These are phyloP conservation scores for Mytilinidion resinicola DNA, from an alignment of 495 filamentous ascomycete genomes.

Conservation along the genomic window DNA sequence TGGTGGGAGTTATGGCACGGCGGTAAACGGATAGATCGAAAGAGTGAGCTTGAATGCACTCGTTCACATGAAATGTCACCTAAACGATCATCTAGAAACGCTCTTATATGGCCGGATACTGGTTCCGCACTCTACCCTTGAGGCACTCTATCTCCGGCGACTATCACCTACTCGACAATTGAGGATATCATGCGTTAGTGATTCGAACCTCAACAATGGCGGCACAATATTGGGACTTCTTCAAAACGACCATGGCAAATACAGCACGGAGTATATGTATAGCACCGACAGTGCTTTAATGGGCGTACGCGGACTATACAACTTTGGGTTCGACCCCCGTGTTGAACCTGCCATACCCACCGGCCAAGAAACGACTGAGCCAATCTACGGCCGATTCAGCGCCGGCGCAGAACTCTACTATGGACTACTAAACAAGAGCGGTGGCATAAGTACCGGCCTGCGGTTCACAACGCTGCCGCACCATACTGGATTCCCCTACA, in stretches of 20 bases:
- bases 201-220: constrained; percentile 63
- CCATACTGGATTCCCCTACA: constrained; percentile 80
- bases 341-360: constrained; percentile 20
- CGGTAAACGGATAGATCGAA: constrained; percentile 40
- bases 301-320: constrained; percentile 83
- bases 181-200: constrained; percentile 75
- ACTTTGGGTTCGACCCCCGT: constrained; percentile 79
- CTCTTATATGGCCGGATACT: constrained; percentile 87
- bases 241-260: constrained; percentile 83
- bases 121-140: constrained; percentile 73
- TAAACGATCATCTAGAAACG: constrained; percentile 42
- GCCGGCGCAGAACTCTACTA: constrained; percentile 91
- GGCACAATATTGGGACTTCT: constrained; percentile 71
- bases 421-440: constrained; percentile 81
- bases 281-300: constrained; percentile 87
- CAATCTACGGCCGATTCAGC: constrained; percentile 35
- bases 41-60: constrained; percentile 22
- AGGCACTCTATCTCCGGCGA: constrained; percentile 79
- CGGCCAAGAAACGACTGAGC: constrained; percentile 18
- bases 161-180: constrained; percentile 73
- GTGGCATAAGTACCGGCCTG: constrained; percentile 73
- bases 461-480: constrained; percentile 88
- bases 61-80: not conserved
- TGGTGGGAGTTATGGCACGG: constrained; percentile 48
- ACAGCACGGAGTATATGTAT: constrained; percentile 83